Evolutionary conservation across 495 filamentous ascomycete genomes (phyloP).

Genomic region (Melanomma pulvis-pyrius): DNA sequence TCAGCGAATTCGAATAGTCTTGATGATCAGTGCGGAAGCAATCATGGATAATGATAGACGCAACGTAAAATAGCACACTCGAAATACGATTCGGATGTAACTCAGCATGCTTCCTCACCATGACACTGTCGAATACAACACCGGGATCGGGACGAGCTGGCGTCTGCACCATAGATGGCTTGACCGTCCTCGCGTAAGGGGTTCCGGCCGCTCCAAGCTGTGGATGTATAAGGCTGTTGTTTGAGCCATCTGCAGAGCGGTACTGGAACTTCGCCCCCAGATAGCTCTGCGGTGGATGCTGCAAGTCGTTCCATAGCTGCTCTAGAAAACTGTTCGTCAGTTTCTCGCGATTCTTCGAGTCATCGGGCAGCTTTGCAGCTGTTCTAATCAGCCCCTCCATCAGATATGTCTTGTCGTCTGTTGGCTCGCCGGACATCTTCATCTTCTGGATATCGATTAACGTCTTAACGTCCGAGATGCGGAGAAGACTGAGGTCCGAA

Average conservation of each 20-base stretch:
- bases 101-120: conserved; percentile 63
- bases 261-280: conserved; percentile 60
- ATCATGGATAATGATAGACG: conserved; percentile 86
- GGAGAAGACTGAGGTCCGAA: conserved; percentile 47
- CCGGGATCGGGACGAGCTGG: conserved; percentile 73
- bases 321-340: conserved; percentile 65
- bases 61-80: conserved; percentile 86
- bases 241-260: conserved; percentile 69
- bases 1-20: conserved; percentile 64
- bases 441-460: conserved; percentile 48
- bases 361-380: conserved; percentile 55
- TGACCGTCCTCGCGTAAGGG: conserved; percentile 73
- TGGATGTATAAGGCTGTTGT: conserved; percentile 67
- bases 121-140: conserved; percentile 75
- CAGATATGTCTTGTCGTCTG: conserved; percentile 55
- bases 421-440: conserved; percentile 37
- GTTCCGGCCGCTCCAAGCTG: conserved; percentile 65
- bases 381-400: conserved; percentile 60
- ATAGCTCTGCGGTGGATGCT: conserved; percentile 68
- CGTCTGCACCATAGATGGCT: conserved; percentile 63
- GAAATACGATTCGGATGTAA: conserved; percentile 80
- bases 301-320: conserved; percentile 67
- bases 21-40: conserved; percentile 64
- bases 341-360: conserved; percentile 54
- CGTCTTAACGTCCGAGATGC: conserved; percentile 50